Evolutionary conservation across 2,329 filamentous ascomycete species (phyloP).

Genomic region (Penicillium sclerotiorum): DNA sequence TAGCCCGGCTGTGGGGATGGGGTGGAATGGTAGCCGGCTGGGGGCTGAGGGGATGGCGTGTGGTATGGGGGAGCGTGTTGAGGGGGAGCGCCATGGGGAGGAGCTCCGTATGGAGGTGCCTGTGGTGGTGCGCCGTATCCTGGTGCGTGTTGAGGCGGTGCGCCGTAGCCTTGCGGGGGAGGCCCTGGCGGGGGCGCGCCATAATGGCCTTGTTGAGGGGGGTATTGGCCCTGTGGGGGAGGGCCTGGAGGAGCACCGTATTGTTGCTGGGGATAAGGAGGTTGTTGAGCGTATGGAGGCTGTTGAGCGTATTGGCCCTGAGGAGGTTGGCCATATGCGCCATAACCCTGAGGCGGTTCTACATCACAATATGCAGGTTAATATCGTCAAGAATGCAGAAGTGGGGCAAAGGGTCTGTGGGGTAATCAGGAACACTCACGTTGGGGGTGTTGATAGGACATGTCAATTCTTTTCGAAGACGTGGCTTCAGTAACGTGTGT

Average conservation of each 20-base stretch:
- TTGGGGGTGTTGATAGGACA: slow-evolving; percentile 27
- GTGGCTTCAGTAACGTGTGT: background rate
- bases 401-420: background rate
- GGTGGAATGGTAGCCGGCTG: slow-evolving; percentile 12
- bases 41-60: too few relatives aligned
- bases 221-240: slow-evolving; percentile 29
- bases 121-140: slow-evolving; percentile 18
- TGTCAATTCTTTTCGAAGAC: slow-evolving; percentile 1
- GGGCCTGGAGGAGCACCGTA: slow-evolving; percentile 44
- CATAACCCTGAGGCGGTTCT: slow-evolving; percentile 33
- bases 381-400: background rate
- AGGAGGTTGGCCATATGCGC: slow-evolving; percentile 29
- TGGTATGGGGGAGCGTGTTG: too few relatives aligned
- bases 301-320: slow-evolving; percentile 6
- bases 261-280: slow-evolving; percentile 30
- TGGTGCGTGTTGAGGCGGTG: slow-evolving; percentile 11
- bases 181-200: slow-evolving; percentile 36
- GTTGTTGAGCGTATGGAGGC: slow-evolving; percentile 17
- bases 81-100: background rate
- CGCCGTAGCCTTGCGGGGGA: slow-evolving; percentile 33
- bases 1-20: slow-evolving; percentile 36
- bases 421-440: slow-evolving; percentile 17
- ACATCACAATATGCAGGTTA: background rate
- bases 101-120: slow-evolving; percentile 1
- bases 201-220: slow-evolving; percentile 36